These are phyloP conservation scores for Gynandropsis gynandra DNA, from an alignment of 345 rosid species.

Conservation along the genomic window DNA sequence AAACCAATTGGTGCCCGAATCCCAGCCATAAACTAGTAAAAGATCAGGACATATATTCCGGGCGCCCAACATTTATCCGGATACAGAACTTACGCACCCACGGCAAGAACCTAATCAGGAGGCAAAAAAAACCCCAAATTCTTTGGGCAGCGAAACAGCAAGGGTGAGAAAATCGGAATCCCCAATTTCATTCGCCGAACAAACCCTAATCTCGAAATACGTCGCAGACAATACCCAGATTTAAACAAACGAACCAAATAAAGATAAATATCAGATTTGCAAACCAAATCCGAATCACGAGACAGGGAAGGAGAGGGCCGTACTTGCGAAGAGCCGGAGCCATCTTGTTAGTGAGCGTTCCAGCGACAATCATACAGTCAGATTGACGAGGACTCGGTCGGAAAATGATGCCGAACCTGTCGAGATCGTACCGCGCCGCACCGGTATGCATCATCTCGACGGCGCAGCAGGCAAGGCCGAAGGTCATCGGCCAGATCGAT, in stretches of 20 bases:
- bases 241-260: conserved; percentile 1
- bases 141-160: neutral
- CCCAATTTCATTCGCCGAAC: conserved; percentile 2
- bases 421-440: conserved; percentile 95
- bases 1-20: too few species aligned
- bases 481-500: conserved; percentile 99
- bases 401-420: conserved; percentile 87
- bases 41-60: too few species aligned
- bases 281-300: neutral
- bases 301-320: conserved; percentile 11
- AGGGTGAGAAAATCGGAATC: neutral
- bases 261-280: conserved; percentile 10
- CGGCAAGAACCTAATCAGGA: neutral
- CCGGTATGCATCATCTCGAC: conserved; percentile 99
- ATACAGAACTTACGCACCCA: neutral
- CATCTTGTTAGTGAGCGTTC: conserved; percentile 98
- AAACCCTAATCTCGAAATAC: conserved; percentile 13
- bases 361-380: conserved; percentile 98
- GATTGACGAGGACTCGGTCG: conserved; percentile 99
- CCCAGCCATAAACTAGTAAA: neutral
- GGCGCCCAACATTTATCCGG: neutral
- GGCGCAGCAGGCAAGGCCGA: conserved; percentile 98
- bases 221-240: neutral
- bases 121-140: conserved; percentile 22
- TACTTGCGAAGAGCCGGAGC: conserved; percentile 99